Base-by-base conservation (phyloP, 2,329 filamentous ascomycete genomes). In the Arachnomyces sp. region DNA sequence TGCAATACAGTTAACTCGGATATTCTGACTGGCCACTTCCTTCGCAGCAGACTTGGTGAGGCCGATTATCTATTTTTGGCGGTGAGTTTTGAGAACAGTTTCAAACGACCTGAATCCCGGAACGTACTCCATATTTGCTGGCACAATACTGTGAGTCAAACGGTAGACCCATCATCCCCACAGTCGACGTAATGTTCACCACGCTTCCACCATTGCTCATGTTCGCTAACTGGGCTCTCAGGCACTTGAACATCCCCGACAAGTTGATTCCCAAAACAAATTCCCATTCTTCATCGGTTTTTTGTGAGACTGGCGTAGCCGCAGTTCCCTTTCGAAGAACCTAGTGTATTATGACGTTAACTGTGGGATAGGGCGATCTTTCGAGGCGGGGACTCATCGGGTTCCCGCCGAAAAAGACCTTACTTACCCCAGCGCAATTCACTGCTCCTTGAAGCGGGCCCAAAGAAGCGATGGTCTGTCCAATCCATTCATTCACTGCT, bases 71-170 rank as follows among this genome's bases (percentile, higher is more conserved):
- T n/a, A n/a, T n/a, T n/a, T n/a, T n/a, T n/a, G n/a, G n/a, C n/a
- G n/a, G n/a, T n/a, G n/a, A n/a, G n/a, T n/a, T n/a, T n/a, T n/a
- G n/a, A n/a, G n/a, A n/a, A n/a, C n/a, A n/a, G n/a, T n/a, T n/a
- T n/a, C n/a, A n/a, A n/a, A n/a, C n/a, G n/a, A n/a, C n/a, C n/a
- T n/a, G n/a, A n/a, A n/a, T n/a, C n/a, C n/a, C n/a, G n/a, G n/a
- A n/a, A n/a, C n/a, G n/a, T n/a, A 71, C 53, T 2, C 57, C 68
- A 40, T 63, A 67, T 47, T 71, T 72, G 8, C 60, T 60, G 2
- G 60, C 56, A n/a, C 57, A 63, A 43, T 70, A 68, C 0, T 66
- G 63, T 1, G 60, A 61, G 43, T 60, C 61, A 6, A 58, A 52
- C 3, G 57, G 51, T 2, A 56, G 47, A 2, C 54, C 53, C 36